Evolutionary conservation across 371 early-diverging fungal species (phyloP), one percentile per base, ranked within the genome.

Genomic region (Mortierella sp.): DNA sequence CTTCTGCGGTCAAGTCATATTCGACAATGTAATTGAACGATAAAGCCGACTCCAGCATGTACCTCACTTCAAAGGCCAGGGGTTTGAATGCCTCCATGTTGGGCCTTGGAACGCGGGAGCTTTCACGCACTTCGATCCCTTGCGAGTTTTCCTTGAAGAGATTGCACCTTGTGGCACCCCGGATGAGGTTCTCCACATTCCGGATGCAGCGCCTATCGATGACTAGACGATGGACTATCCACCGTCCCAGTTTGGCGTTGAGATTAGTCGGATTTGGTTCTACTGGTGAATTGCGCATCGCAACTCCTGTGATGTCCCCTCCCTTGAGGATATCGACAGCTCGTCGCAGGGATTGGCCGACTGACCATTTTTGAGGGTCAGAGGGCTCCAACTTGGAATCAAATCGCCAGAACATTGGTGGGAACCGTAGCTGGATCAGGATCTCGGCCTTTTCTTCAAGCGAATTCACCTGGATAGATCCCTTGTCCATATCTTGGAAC

Each of bases 11-110:
- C 23, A 88, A 27, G 19, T 88, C 86, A 41, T 74, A 67, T 41
- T 81, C 84, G 7, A 81, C 65, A 8, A 86, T 51, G 10, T 66
- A 74, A 18, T 82, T 71, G 26, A 70, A 60, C 0, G 80, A 78
- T 5, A 88, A 66, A 1, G 72, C 72, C 0, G 78, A 78, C 56
- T 88, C 88, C 12, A 88, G 71, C 56, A 81, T 38, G 43, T 86
- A 88, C 0, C 83, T 71, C 0, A 83, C 81, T 21, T 85, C 82
- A 42, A 81, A 86, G 5, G 61, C 8, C 0, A 76, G 58, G 12
- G 23, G 21, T 12, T 27, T 56, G 48, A 69, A 59, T 1, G 50
- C 50, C 9, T 31, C 60, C 56, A 41, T 51, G 5, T 21, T 24
- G 23, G 46, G 58, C 28, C 14, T 13, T 21, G 52, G 30, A 21